Conservation (phyloP, 2,329 filamentous ascomycete species). For the Alternaria sp. region DNA sequence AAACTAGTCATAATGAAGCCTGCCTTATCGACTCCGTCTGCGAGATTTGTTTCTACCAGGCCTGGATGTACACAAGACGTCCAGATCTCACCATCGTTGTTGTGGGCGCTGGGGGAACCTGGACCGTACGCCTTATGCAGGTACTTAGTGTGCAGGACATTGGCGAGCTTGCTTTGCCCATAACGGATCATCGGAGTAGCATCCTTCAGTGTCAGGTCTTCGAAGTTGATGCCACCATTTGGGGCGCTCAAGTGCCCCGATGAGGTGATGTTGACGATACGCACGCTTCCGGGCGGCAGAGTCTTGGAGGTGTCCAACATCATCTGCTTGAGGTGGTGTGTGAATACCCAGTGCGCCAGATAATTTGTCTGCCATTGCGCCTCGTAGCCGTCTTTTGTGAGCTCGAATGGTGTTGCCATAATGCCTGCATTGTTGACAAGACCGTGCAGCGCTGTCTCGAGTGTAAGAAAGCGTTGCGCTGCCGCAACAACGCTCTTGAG, state of each 20-base stretch:
- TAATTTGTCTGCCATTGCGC: constrained; percentile 58
- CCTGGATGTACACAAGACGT: constrained; percentile 31
- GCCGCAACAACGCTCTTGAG: background rate
- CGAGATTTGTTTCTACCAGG: constrained; percentile 25
- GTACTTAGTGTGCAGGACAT: constrained; percentile 24
- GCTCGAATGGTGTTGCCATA: constrained; percentile 25
- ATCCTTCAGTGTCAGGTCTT: constrained; percentile 8
- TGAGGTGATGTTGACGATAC: constrained; percentile 32
- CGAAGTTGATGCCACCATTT: constrained; percentile 26
- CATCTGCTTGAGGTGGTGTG: constrained; percentile 49
- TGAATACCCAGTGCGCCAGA: constrained; percentile 55
- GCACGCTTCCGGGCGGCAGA: constrained; percentile 42
- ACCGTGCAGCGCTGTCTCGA: background rate
- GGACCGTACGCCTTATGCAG: constrained; percentile 20
- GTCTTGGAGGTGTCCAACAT: constrained; percentile 26
- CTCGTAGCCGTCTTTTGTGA: constrained; percentile 55
- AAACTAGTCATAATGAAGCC: background rate
- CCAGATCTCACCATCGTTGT: constrained; percentile 20
- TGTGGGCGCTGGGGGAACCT: constrained; percentile 8
- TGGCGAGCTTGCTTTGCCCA: constrained; percentile 35
- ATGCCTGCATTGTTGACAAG: background rate
- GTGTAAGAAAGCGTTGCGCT: background rate
- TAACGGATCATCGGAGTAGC: constrained; percentile 23
- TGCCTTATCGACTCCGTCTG: background rate
- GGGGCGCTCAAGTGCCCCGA: constrained; percentile 22